phyloP scores from a whole-genome alignment of 768 basidiomycete species.

The Suillus placidus region DNA sequence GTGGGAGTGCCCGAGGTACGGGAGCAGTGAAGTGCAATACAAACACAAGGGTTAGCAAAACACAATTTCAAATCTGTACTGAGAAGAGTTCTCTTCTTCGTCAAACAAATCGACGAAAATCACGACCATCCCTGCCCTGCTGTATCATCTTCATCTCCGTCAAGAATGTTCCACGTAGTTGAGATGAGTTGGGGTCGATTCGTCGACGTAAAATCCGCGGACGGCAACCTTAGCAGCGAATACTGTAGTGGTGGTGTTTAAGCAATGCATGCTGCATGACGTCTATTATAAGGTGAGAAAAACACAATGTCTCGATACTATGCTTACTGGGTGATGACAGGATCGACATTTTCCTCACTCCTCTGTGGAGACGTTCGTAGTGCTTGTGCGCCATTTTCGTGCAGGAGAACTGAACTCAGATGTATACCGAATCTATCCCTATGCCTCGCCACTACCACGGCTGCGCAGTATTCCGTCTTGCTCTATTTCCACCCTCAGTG shows the following conservation, averaged over 20 bases:
- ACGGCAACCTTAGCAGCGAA: constrained; percentile 72
- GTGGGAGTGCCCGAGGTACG: not conserved
- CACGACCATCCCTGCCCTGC: constrained; percentile 71
- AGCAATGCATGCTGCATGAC: constrained; percentile 66
- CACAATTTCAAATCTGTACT: constrained; percentile 83
- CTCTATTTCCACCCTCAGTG: constrained; percentile 52
- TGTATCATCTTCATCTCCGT: constrained; percentile 67
- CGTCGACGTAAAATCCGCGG: constrained; percentile 74
- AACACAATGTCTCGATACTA: constrained; percentile 4
- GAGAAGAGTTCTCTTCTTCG: constrained; percentile 81
- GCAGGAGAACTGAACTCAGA: constrained; percentile 47
- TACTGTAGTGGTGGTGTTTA: constrained; percentile 58
- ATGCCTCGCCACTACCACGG: constrained; percentile 42
- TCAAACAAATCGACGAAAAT: constrained; percentile 76
- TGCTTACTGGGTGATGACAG: constrained; percentile 55
- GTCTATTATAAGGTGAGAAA: constrained; percentile 43
- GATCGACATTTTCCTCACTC: constrained; percentile 49
- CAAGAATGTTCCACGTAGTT: constrained; percentile 79
- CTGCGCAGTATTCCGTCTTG: constrained; percentile 42
- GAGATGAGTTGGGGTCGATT: constrained; percentile 84
- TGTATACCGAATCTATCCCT: constrained; percentile 64
- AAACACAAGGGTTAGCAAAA: not conserved
- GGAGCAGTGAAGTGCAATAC: not conserved
- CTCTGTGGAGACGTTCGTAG: constrained; percentile 26
- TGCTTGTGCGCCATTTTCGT: constrained; percentile 11